These are phyloP conservation scores for Amaranthus tricolor DNA, from an alignment of 179 eudicot genomes.

Conservation along the genomic window DNA sequence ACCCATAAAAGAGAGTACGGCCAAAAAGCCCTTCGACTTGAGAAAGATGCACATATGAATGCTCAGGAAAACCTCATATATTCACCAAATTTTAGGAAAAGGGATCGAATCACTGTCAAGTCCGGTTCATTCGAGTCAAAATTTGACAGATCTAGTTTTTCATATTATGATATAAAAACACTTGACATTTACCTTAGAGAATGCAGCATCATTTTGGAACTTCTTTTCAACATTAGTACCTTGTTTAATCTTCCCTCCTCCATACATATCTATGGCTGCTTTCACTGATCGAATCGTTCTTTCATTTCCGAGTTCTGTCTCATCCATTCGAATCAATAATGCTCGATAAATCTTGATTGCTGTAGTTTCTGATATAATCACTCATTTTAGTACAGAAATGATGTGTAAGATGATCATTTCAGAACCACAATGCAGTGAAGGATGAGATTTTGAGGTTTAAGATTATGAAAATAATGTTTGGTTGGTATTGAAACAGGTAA, in stretches of 20 bases:
- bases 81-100: too few species aligned
- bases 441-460: constrained; percentile 2
- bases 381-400: not conserved
- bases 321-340: constrained; percentile 27
- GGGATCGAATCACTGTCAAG: too few species aligned
- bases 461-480: constrained; percentile 26
- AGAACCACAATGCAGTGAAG: not conserved
- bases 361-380: not conserved
- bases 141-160: too few species aligned
- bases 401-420: not conserved
- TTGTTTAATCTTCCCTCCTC: constrained; percentile 32
- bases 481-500: constrained; percentile 25
- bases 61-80: too few species aligned
- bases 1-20: too few species aligned
- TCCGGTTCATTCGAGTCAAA: too few species aligned
- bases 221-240: constrained; percentile 22
- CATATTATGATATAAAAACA: too few species aligned
- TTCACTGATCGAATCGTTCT: constrained; percentile 34
- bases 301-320: constrained; percentile 12
- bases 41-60: too few species aligned
- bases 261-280: constrained; percentile 46
- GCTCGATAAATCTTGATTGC: not conserved
- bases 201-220: constrained; percentile 20
- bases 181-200: constrained; percentile 17
- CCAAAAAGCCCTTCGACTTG: too few species aligned